Conservation (phyloP, 2,329 filamentous ascomycete genomes). For the Colletotrichum ledebouriae region DNA sequence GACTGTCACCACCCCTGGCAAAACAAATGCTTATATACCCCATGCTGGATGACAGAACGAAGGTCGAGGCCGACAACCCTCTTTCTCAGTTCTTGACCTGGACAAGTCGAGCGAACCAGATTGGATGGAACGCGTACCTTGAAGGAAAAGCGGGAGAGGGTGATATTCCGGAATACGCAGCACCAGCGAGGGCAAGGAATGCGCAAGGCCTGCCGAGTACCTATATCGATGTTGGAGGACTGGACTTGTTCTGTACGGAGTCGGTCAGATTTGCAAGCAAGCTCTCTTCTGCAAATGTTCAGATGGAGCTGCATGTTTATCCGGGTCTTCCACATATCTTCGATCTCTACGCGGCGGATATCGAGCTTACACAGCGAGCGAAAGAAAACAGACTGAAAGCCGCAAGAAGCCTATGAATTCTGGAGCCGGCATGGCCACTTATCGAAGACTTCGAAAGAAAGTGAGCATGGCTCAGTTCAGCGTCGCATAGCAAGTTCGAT, state of each 20-base stretch:
- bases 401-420: constrained; percentile 5
- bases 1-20: constrained; percentile 46
- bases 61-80: constrained; percentile 17
- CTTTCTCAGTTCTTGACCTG: constrained; percentile 40
- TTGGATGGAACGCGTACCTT: constrained; percentile 46
- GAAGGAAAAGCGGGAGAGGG: constrained; percentile 37
- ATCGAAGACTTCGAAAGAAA: too few species aligned
- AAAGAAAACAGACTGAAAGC: constrained; percentile 22
- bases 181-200: constrained; percentile 44
- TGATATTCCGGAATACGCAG: constrained; percentile 42
- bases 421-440: too few species aligned
- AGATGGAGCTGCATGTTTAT: constrained; percentile 57
- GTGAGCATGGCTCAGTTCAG: too few species aligned
- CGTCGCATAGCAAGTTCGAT: too few species aligned
- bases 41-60: constrained; percentile 51
- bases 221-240: constrained; percentile 55
- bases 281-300: constrained; percentile 50
- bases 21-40: constrained; percentile 52
- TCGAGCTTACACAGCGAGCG: constrained; percentile 11
- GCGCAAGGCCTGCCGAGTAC: constrained; percentile 50
- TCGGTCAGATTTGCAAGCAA: constrained; percentile 49
- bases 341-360: constrained; percentile 44
- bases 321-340: constrained; percentile 57
- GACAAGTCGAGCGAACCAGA: constrained; percentile 43
- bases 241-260: constrained; percentile 57